Conservation (phyloP, 2,329 filamentous ascomycete genomes). For the Trichoderma pleuroti region DNA sequence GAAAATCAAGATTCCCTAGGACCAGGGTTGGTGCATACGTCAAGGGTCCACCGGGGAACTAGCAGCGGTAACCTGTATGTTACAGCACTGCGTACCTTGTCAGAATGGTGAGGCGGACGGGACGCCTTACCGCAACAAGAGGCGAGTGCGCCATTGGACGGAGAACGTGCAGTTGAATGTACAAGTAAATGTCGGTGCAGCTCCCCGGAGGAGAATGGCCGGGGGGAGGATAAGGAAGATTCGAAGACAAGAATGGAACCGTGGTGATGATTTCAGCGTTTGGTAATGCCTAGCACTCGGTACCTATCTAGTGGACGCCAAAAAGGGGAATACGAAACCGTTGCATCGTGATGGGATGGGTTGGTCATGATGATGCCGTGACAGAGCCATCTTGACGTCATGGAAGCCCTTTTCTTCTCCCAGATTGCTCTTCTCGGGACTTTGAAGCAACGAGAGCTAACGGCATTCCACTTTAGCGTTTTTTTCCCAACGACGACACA, state of each 20-base stretch:
- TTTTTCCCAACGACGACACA: not conserved
- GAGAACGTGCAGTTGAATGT: not conserved
- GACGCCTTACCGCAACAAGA: conserved; percentile 12
- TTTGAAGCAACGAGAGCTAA: not conserved
- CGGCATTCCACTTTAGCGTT: not conserved
- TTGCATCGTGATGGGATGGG: not conserved
- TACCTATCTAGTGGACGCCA: not conserved
- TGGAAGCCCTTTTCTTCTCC: not conserved
- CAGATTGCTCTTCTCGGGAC: not conserved
- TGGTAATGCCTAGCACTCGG: not conserved
- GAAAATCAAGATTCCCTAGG: conserved; percentile 13
- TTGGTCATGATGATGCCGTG: not conserved
- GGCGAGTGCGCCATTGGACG: not conserved
- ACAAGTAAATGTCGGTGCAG: not conserved
- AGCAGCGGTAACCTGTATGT: not conserved
- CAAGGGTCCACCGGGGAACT: conserved; percentile 1
- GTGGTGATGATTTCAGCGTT: not conserved
- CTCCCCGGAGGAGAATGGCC: conserved; percentile 8
- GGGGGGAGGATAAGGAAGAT: not conserved
- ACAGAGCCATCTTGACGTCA: conserved; percentile 16
- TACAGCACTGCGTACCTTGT: not conserved
- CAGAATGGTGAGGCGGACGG: not conserved
- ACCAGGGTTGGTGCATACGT: conserved; percentile 15
- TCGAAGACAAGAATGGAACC: not conserved
- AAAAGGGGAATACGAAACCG: not conserved